Evolutionary conservation across 164 flowering plant species (phyloP), one percentile per base, ranked within the genome.

Genomic region (Chloranthus sessilifolius): DNA sequence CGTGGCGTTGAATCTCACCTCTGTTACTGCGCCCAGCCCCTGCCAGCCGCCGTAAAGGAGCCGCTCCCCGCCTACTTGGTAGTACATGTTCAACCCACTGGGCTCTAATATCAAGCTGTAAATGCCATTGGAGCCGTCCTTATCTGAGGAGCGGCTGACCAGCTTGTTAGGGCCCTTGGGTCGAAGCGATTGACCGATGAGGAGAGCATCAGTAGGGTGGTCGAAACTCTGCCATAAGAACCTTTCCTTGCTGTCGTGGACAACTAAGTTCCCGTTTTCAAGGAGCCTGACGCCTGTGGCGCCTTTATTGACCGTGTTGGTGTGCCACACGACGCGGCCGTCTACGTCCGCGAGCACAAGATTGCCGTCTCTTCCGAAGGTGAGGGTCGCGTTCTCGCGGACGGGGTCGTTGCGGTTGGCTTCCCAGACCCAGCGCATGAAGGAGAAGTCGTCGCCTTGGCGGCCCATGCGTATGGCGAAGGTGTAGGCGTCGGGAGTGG

Each of bases 391-490:
- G 8, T 55, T 59, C 29, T 70, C 70, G 2, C 41, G 23, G 10
- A 65, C 70, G 1, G 74, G 70, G 31, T 34, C 25, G 55, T 40
- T 40, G 4, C 74, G 67, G 40, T 69, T 67, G 20, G 70, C 74
- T 0, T 70, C 72, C 78, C 78, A 74, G 9, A 74, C 73, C 78
- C 74, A 74, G 4, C 74, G 63, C 50, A 51, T 29, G 15, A 40
- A 2, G 16, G 58, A 48, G n/a, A n/a, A n/a, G 21, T 67, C 78
- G 16, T 37, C 28, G 0, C 44, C 31, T 10, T 1, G 20, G 5
- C 4, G 3, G n/a, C 72, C 78, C 66, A 62, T 62, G 4, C 68
- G 61, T 1, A 67, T 20, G 12, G 53, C 74, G 4, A 74, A 34
- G 8, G 34, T 31, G 51, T 25, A 67, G 25, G 67, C 65, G 33